phyloP scores from a whole-genome alignment of 352 stramenopile genomes.

The Phytophthora ramorum region DNA sequence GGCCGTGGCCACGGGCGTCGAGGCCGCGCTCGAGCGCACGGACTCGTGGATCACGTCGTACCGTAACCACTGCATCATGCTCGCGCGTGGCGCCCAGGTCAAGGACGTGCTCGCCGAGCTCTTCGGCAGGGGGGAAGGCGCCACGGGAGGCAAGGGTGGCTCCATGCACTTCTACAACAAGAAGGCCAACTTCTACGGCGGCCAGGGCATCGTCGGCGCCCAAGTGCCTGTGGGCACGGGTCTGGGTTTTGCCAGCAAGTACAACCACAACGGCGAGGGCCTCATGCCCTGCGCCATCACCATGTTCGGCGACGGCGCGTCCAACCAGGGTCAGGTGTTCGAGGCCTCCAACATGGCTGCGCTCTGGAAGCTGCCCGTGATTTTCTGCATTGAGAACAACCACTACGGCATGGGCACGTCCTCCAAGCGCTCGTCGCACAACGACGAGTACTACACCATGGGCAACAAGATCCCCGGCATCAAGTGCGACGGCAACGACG shows the following conservation, averaged over 20 bases:
- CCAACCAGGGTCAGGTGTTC: conserved; percentile 99
- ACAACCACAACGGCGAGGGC: conserved; percentile 94
- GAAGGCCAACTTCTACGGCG: conserved; percentile 98
- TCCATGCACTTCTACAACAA: conserved; percentile 99
- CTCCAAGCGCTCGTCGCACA: conserved; percentile 96
- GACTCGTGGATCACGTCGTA: conserved; percentile 99
- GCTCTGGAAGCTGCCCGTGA: conserved; percentile 98
- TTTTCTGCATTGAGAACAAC: conserved; percentile 99
- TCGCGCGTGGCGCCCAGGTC: conserved; percentile 94
- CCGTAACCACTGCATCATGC: conserved; percentile 98
- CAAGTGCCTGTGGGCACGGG: conserved; percentile 98
- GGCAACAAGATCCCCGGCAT: conserved; percentile 99
- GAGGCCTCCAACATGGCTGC: conserved; percentile 97
- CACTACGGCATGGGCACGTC: conserved; percentile 99
- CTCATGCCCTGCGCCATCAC: conserved; percentile 95
- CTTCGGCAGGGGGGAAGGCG: conserved; percentile 93
- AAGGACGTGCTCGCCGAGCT: conserved; percentile 96
- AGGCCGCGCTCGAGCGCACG: conserved; percentile 93
- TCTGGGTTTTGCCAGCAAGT: conserved; percentile 99
- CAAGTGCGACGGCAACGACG: conserved; percentile 99
- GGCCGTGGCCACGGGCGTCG: conserved; percentile 98
- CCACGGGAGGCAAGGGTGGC: conserved; percentile 96
- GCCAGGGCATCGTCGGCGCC: conserved; percentile 98
- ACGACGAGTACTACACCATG: conserved; percentile 99
- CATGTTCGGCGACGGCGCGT: conserved; percentile 99